Conservation (phyloP, 805 yeast genomes). For the Jamesozyma gamospora region DNA sequence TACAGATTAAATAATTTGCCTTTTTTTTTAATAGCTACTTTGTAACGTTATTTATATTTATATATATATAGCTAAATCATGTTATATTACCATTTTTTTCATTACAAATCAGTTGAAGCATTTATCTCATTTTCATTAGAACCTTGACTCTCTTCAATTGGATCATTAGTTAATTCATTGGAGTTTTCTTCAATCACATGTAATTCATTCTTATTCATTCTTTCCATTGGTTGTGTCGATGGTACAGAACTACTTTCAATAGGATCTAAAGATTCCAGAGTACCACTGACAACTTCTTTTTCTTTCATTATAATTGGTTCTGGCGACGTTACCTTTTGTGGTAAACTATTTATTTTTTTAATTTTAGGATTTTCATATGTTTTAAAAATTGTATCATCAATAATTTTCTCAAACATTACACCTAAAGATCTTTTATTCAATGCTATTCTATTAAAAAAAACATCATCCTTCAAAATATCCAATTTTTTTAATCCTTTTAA, state of each 20-base stretch:
- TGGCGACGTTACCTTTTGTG: conserved; percentile 2
- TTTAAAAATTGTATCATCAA: conserved; percentile 19
- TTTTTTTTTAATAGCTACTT: not conserved
- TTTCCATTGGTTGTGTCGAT: not conserved
- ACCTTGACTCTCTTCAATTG: not conserved
- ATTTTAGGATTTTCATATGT: not conserved
- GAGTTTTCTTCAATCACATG: conserved; percentile 9
- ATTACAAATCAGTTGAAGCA: no score
- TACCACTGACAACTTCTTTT: not conserved
- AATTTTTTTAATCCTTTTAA: conserved; percentile 21
- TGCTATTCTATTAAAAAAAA: conserved; percentile 11
- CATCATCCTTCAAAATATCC: conserved; percentile 10
- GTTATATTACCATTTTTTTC: not conserved
- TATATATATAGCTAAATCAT: no score
- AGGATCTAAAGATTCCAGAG: conserved; percentile 2
- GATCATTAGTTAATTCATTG: conserved; percentile 2
- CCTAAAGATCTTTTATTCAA: conserved; percentile 24
- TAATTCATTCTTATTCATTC: conserved; percentile 1
- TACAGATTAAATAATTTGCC: no score
- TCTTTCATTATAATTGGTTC: conserved; percentile 3
- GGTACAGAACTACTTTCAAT: conserved; percentile 5
- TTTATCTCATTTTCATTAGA: not conserved
- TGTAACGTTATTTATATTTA: no score
- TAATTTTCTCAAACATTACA: conserved; percentile 12
- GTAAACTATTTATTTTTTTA: not conserved